Evolutionary conservation across 1,139 yeast species (phyloP), one percentile per base, ranked within the genome.

Genomic region (Nadsonia starkeyi-henricii): DNA sequence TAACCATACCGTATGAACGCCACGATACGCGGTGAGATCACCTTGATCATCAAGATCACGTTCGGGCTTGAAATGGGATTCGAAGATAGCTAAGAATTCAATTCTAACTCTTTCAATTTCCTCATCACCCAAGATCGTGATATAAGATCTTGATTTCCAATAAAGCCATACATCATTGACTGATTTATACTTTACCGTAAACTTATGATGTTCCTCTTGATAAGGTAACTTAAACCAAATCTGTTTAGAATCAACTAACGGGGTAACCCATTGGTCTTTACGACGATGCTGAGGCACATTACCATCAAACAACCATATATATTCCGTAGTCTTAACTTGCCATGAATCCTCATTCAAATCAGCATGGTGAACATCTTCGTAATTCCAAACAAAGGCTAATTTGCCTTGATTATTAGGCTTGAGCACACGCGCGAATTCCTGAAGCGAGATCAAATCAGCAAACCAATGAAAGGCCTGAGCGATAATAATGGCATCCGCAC

Each of bases 391-490:
- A 48, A 78, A 60, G 0, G 79, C 84, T 30, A 79, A 65, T 46
- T 58, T 59, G 3, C 74, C 77, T 23, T 9, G 5, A 23, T 5
- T 23, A 19, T 62, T 65, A 0, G 81, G 80, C 55, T 74, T 75
- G 54, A 80, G 65, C 0, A 79, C 77, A 26, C 85, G 65, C 42
- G 65, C 57, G 30, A 79, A 60, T 57, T 80, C 85, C 49, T 64
- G 61, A 41, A 79, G 60, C 1, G 81, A 68, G 3, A 64, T 68
- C 2, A 55, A 50, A 56, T 77, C 79, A 17, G 79, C 72, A 61
- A 79, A 80, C 85, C 85, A 79, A 56, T 79, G 85, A 60, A 75
- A 79, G 0, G 78, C 85, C 56, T 79, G 85, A 0, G 85, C 84
- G 13, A 75, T 63, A n/a, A 78, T 63, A 1, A 79, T 67, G 0